These are phyloP conservation scores for Globisporangium alternatum DNA, from an alignment of 352 stramenopile genomes.

Conservation along the genomic window DNA sequence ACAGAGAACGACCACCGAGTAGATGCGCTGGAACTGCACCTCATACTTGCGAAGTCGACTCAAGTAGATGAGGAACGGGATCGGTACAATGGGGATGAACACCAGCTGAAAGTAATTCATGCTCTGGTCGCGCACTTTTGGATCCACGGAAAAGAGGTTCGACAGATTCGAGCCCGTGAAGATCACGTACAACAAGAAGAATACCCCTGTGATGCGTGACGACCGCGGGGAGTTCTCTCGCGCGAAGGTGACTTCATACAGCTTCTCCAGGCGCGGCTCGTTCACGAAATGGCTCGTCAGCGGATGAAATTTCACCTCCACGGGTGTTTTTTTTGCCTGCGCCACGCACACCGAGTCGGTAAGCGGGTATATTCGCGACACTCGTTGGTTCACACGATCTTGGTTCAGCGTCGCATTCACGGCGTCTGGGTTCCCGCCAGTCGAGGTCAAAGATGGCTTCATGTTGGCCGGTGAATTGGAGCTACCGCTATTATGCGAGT, in stretches of 20 bases:
- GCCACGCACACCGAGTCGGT: conserved; percentile 67
- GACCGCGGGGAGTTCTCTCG: conserved; percentile 69
- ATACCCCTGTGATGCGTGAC: conserved; percentile 55
- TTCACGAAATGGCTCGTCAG: conserved; percentile 72
- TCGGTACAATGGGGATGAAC: conserved; percentile 61
- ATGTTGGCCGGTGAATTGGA: not conserved
- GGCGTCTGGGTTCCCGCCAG: conserved; percentile 8
- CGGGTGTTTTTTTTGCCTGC: conserved; percentile 70
- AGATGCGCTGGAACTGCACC: conserved; percentile 71
- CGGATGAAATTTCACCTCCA: conserved; percentile 77
- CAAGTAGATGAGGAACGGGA: conserved; percentile 67
- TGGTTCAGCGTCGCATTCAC: conserved; percentile 43
- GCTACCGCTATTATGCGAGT: not conserved
- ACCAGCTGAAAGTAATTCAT: conserved; percentile 66
- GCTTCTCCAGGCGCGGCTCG: conserved; percentile 65
- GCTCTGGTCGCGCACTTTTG: conserved; percentile 44
- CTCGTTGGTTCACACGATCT: conserved; percentile 59
- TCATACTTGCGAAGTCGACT: conserved; percentile 60
- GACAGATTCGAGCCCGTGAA: conserved; percentile 72
- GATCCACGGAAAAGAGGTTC: conserved; percentile 63
- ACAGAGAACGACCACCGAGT: conserved; percentile 60
- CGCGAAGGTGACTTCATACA: conserved; percentile 82
- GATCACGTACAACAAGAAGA: conserved; percentile 70
- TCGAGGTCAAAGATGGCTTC: not conserved
- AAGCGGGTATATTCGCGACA: conserved; percentile 73